Evolutionary conservation across 2,329 filamentous ascomycete genomes (phyloP).

Genomic region (Colletotrichum paranaense): DNA sequence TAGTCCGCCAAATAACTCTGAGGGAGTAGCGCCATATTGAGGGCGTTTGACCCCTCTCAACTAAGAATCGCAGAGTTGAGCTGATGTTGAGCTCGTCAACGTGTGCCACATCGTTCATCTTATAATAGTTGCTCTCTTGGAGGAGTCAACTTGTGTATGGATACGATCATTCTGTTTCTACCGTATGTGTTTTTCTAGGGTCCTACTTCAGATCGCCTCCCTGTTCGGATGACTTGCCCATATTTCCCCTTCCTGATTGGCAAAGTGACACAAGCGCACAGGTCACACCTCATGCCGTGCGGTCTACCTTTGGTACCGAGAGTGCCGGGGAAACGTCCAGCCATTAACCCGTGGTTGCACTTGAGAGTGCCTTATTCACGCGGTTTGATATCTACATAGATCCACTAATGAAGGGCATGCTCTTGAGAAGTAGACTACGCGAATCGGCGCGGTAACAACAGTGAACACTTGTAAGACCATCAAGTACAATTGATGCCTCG

Average conservation of each 20-base stretch:
- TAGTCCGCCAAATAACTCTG: background rate
- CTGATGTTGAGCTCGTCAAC: background rate
- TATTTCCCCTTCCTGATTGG: slow-evolving; percentile 7
- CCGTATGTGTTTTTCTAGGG: background rate
- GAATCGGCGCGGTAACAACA: too few species aligned
- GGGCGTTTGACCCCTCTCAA: background rate
- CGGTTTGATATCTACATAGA: too few species aligned
- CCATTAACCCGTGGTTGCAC: background rate
- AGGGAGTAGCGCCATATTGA: background rate
- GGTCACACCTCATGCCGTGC: slow-evolving; percentile 1
- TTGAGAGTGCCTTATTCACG: background rate
- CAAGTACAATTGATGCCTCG: too few species aligned
- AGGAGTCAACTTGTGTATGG: too few species aligned
- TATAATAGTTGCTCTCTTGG: background rate
- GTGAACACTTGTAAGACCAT: too few species aligned
- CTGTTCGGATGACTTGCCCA: slow-evolving; percentile 5
- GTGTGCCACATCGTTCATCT: background rate
- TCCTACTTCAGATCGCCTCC: background rate
- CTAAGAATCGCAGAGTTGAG: background rate
- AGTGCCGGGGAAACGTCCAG: background rate
- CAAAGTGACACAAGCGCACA: background rate
- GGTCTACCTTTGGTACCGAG: background rate
- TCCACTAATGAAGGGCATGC: too few species aligned
- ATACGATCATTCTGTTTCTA: background rate
- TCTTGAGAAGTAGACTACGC: too few species aligned